Percentiles rank a stretch among this genome's conserved stretches.
phyloP scores from a whole-genome alignment of 2,329 filamentous ascomycete genomes.

The Talaromyces sp. region DNA sequence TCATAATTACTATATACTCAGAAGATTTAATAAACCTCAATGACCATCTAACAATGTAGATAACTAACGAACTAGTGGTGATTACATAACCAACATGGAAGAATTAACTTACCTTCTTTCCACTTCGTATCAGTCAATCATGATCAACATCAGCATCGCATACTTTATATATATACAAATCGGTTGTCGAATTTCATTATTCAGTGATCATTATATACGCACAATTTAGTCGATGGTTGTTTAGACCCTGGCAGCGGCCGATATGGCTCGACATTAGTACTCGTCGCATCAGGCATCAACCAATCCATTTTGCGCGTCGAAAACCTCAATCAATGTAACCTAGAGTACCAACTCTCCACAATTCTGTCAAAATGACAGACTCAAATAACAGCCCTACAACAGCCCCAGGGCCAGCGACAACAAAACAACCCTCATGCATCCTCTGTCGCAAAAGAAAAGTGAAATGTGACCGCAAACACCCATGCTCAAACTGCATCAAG shows the following conservation, averaged over 20 bases:
- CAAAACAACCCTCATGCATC: constrained; percentile 33
- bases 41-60: not conserved
- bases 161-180: not conserved
- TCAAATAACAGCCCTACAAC: not conserved
- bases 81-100: not conserved
- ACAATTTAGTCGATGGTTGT: not conserved
- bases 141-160: not conserved
- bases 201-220: not conserved
- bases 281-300: not conserved
- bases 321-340: not conserved
- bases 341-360: not conserved
- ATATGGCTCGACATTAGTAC: not conserved
- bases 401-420: not conserved
- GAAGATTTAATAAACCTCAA: too few species aligned
- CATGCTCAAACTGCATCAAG: constrained; percentile 50
- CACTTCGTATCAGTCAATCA: not conserved
- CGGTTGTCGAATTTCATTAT: not conserved
- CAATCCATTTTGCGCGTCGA: not conserved
- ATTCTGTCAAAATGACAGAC: not conserved
- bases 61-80: not conserved
- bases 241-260: not conserved
- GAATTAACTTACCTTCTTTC: not conserved
- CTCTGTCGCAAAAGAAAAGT: constrained; percentile 49
- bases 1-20: not conserved
- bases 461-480: constrained; percentile 50